phyloP scores from a whole-genome alignment of 306 rosid genomes.

The Leucaena leucocephala region DNA sequence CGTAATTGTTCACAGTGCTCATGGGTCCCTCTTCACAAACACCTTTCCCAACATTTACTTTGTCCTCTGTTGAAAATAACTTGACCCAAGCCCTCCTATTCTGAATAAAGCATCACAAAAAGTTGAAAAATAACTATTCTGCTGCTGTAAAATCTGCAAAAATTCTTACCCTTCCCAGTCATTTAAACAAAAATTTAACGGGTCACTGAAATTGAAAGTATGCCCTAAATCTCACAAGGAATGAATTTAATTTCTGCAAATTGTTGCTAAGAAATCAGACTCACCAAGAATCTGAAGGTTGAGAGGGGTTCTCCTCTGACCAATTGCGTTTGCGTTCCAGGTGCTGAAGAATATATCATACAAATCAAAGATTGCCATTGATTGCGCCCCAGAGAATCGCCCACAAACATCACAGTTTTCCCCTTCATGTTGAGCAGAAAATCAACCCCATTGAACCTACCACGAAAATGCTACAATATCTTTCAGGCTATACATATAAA shows the following conservation, averaged over 20 bases:
- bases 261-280: constrained; percentile 22
- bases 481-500: constrained; percentile 31
- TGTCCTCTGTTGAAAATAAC: constrained; percentile 12
- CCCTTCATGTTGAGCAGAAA: constrained; percentile 74
- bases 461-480: constrained; percentile 46
- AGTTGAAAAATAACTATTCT: constrained; percentile 1
- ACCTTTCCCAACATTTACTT: constrained; percentile 22
- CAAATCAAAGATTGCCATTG: constrained; percentile 90
- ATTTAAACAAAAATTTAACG: not conserved
- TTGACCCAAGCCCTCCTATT: constrained; percentile 15
- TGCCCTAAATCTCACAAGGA: not conserved
- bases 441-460: constrained; percentile 76
- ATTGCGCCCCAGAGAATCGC: constrained; percentile 81
- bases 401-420: constrained; percentile 78
- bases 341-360: constrained; percentile 59
- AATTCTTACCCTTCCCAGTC: not conserved
- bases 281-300: constrained; percentile 73
- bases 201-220: not conserved
- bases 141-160: constrained; percentile 3
- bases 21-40: constrained; percentile 36
- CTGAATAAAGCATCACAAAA: not conserved
- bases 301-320: constrained; percentile 77
- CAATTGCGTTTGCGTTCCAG: constrained; percentile 58
- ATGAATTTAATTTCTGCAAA: not conserved
- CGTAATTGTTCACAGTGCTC: constrained; percentile 20